Base-by-base conservation (phyloP, 805 yeast species). In the Blastobotrys peoriensis region DNA sequence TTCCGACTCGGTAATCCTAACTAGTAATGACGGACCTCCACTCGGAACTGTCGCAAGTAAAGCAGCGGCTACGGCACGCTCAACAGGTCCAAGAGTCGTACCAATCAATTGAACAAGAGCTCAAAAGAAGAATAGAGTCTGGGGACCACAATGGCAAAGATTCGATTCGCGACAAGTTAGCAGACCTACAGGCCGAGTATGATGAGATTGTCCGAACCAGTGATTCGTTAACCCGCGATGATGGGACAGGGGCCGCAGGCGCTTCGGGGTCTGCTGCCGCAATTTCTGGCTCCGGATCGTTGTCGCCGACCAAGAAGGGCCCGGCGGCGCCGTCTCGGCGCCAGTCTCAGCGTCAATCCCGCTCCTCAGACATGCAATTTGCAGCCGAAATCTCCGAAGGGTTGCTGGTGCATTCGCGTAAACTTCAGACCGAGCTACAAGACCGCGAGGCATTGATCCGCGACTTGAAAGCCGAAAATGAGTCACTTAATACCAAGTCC, bases 331-430 rank as follows among this genome's bases (percentile, higher is more conserved):
- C 45, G n/a, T 8, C 30, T 13, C 8, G 30, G 30, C 30, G 30
- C 8, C 30, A 25, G 13, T 25, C 38, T 23, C 37, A 42, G 30
- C 6, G 30, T 38, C 40, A 17, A 20, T 30, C 47, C 10, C 27
- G 38, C 19, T n/a, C 51, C 10, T 53, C 49, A 30, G 57, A 62
- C 41, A 46, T 59, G 25, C 49, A 56, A 27, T 65, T 64, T 43
- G 66, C 57, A 1, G 44, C 64, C 8, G 63, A 62, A 15, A 49
- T 64, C 21, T 55, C 62, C 17, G 63, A 63, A 42, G 55, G 47
- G 33, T 50, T 64, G 9, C 52, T 64, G 35, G 48, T 48, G 18
- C 64, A 65, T 36, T 62, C 66, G 48, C 56, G 68, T n/a, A 50
- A 52, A 33, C 56, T 61, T 23, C 62, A 57, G 30, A 47, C 43